These are phyloP conservation scores for Claviceps capensis DNA, from an alignment of 2,329 filamentous ascomycete species.

Conservation along the genomic window DNA sequence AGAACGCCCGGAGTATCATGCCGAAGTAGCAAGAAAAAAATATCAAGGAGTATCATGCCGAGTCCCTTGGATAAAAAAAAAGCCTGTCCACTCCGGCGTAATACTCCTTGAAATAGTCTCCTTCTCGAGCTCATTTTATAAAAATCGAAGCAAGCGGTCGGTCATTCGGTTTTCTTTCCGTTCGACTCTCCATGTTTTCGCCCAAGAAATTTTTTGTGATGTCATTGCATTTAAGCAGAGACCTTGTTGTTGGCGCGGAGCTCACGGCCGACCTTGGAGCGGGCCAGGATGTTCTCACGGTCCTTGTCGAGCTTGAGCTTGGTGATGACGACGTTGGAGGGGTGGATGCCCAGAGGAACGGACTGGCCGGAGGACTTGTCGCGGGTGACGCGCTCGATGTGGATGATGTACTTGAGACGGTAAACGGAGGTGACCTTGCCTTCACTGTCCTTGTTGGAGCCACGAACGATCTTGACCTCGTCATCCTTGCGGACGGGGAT, in stretches of 20 bases:
- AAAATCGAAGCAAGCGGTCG: slow-evolving; percentile 2
- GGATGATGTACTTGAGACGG: slow-evolving; percentile 94
- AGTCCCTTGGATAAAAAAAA: background rate
- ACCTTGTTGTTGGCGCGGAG: slow-evolving; percentile 58
- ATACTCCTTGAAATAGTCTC: no score
- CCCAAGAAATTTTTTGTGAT: background rate
- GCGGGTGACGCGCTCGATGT: slow-evolving; percentile 90
- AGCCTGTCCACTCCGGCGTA: no score
- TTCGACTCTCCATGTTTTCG: background rate
- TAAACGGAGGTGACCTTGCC: slow-evolving; percentile 97
- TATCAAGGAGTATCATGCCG: slow-evolving; percentile 16
- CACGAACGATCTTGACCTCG: slow-evolving; percentile 85
- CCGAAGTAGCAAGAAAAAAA: slow-evolving; percentile 5
- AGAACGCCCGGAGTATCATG: slow-evolving; percentile 24
- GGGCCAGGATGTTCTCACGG: slow-evolving; percentile 75
- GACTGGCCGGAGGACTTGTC: slow-evolving; percentile 97
- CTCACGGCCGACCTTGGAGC: slow-evolving; percentile 71
- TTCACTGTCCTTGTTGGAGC: slow-evolving; percentile 92
- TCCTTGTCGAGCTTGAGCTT: slow-evolving; percentile 98
- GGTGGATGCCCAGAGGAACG: slow-evolving; percentile 86
- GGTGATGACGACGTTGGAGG: slow-evolving; percentile 95
- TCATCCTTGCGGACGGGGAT: slow-evolving; percentile 98
- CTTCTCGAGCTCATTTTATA: no score
- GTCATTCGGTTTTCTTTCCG: slow-evolving; percentile 8
- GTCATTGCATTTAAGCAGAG: slow-evolving; percentile 31